Evolutionary conservation across 2,329 filamentous ascomycete species (phyloP).

Genomic region (Blastomyces emzantsi): DNA sequence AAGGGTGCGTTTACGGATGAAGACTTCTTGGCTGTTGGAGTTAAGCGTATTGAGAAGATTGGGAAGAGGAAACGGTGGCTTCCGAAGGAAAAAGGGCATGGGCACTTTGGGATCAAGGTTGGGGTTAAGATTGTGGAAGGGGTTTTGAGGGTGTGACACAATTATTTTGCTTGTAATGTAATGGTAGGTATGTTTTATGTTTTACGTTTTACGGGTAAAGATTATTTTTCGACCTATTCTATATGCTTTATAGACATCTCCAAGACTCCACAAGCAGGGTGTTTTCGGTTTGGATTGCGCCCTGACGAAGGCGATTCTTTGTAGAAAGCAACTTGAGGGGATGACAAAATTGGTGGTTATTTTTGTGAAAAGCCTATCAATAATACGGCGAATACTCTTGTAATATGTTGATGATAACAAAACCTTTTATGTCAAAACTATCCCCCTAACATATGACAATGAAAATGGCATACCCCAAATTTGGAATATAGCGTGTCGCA

Average conservation of each 20-base stretch:
- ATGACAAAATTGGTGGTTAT: not conserved
- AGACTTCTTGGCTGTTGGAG: constrained; percentile 34
- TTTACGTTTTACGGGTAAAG: not conserved
- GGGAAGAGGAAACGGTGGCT: constrained; percentile 54
- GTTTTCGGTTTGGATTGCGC: not conserved
- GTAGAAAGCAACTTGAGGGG: not conserved
- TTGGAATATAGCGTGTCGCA: not conserved
- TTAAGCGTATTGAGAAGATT: constrained; percentile 41
- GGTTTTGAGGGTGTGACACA: not conserved
- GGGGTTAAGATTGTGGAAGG: constrained; percentile 23
- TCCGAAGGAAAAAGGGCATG: constrained; percentile 27
- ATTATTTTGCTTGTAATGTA: not conserved
- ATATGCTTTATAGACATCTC: not conserved
- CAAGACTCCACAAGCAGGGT: not conserved
- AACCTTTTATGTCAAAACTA: not conserved
- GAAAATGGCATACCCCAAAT: not conserved
- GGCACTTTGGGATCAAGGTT: constrained; percentile 33
- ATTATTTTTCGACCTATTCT: not conserved
- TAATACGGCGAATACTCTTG: not conserved
- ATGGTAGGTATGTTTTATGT: not conserved
- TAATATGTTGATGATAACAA: not conserved
- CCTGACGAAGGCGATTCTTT: not conserved
- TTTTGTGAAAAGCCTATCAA: not conserved
- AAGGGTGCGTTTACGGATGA: constrained; percentile 19
- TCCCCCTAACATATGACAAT: too few relatives aligned